Percentiles rank a stretch among this genome's conserved stretches.
phyloP scores from a whole-genome alignment of 2,329 filamentous ascomycete genomes.

The Ophiostoma pallidulum region DNA sequence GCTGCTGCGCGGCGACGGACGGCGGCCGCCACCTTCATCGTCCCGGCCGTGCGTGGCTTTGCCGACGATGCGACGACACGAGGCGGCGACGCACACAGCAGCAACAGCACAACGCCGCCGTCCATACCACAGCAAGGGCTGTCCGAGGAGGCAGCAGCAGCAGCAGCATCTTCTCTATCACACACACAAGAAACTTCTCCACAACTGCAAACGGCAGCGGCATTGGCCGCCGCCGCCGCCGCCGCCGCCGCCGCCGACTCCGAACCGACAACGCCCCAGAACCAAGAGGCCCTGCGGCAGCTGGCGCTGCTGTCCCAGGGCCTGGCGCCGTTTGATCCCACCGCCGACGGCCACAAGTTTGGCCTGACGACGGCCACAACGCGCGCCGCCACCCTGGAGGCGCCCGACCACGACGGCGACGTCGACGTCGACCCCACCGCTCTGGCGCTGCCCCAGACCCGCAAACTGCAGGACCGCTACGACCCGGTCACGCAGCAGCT shows the following conservation, averaged over 20 bases:
- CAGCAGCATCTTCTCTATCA: not conserved
- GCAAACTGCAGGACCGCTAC: conserved; percentile 70
- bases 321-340: conserved; percentile 23
- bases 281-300: conserved; percentile 32
- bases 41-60: conserved; percentile 19
- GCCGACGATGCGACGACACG: conserved; percentile 18
- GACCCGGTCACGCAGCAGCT: conserved; percentile 78
- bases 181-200: not conserved
- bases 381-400: not conserved
- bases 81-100: not conserved
- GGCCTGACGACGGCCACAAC: conserved; percentile 46
- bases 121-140: not conserved
- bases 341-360: conserved; percentile 61
- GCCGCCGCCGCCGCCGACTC: not conserved
- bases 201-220: not conserved
- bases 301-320: conserved; percentile 27
- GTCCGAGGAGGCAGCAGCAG: not conserved
- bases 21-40: conserved; percentile 7
- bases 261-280: conserved; percentile 27
- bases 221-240: not conserved
- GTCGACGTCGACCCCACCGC: not conserved
- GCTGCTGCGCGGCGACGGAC: not conserved
- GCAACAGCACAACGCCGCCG: not conserved
- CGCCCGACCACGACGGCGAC: not conserved
- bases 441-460: conserved; percentile 49